A percentile compares a stretch with the other conserved stretches of the same genome.
Conservation (phyloP, 2,329 filamentous ascomycete genomes). For the Aspergillus texensis region DNA sequence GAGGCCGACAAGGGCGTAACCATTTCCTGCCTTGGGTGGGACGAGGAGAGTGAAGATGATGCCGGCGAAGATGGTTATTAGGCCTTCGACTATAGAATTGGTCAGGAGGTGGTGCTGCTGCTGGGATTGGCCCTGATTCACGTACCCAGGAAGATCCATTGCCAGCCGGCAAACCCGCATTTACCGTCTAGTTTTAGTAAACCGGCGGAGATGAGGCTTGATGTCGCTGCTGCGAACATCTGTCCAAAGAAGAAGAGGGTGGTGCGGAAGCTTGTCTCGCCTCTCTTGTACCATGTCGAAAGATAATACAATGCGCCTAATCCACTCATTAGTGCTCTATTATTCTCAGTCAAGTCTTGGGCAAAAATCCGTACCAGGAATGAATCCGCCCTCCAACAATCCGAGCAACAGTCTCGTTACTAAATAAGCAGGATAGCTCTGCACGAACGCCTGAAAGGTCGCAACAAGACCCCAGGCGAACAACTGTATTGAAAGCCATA, state of each 20-base stretch:
- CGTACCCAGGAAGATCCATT: constrained; percentile 16
- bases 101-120: background rate
- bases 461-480: constrained; percentile 58
- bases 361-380: constrained; percentile 47
- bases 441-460: constrained; percentile 58
- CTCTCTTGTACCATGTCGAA: constrained; percentile 12
- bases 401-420: constrained; percentile 57
- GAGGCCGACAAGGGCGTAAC: background rate
- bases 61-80: constrained; percentile 7
- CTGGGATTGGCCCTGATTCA: background rate
- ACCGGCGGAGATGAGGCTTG: constrained; percentile 13
- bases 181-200: constrained; percentile 14
- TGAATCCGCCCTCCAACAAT: constrained; percentile 58
- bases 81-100: background rate
- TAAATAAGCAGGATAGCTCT: constrained; percentile 51
- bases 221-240: constrained; percentile 11
- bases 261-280: constrained; percentile 13
- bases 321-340: background rate
- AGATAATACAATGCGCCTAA: constrained; percentile 2
- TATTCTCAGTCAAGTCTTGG: background rate
- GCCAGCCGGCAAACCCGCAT: constrained; percentile 11
- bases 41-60: constrained; percentile 11
- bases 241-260: constrained; percentile 18
- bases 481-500: constrained; percentile 58
- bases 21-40: background rate